Evolutionary conservation across 768 basidiomycete genomes (phyloP), one percentile per base, ranked within the genome.

Genomic region (Scleroderma bovista): DNA sequence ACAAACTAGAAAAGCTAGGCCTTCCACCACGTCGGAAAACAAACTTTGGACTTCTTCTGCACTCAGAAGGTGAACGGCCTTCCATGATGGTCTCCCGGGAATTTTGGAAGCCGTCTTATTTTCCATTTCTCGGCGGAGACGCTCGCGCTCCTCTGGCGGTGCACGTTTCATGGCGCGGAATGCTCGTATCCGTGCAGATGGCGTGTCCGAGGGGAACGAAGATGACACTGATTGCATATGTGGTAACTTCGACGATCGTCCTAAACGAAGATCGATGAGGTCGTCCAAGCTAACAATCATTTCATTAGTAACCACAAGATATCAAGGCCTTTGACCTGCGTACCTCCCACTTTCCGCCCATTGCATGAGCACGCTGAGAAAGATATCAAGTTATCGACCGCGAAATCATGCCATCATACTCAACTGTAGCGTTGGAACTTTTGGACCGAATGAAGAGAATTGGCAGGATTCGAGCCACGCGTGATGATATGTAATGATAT

Each of bases 401-500:
- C 44, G 6, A 23, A 9, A 20, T 9, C 1, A 13, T 3, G 8
- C 17, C 20, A 1, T 31, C 43, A 10, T 5, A 70, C 85, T 68
- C 57, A 65, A 90, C 89, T 93, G 89, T 33, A 96, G 67, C 1
- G 93, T 87, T 4, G 90, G 92, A 22, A 97, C 83, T 57, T 83
- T 81, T 0, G 91, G 90, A 0, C 92, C 93, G 61, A 95, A 94
- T 0, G 84, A 72, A 2, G 92, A 94, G 69, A 96, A 95, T 52
- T 86, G 84, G 48, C 77, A 79, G 0, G 78, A 75, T 64, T 97
- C 93, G 20, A 97, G 77, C 93, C 93, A 97, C 1, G 93, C 83
- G 60, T 95, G 93, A 65, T 97, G 95, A 60, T 96, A 96, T 4
- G 89, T 92, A 53, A 98, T 79, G 56, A 98, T 95, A 55, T 97